A percentile compares a stretch with the other conserved stretches of the same genome.
Conservation (phyloP, 331 rosid species). For the Saraca asoca region DNA sequence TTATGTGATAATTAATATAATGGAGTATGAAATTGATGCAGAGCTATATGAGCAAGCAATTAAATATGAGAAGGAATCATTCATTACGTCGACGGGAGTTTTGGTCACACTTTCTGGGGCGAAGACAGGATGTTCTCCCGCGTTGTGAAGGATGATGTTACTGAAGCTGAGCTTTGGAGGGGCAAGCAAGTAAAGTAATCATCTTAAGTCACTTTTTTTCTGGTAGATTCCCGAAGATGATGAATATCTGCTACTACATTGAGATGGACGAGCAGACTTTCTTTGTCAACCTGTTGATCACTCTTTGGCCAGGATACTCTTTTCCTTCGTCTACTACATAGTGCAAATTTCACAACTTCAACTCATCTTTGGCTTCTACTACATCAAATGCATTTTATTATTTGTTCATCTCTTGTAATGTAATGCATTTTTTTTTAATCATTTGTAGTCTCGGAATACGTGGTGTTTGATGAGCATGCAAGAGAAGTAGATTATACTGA, state of each 20-base stretch:
- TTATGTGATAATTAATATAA: no score
- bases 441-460: constrained; percentile 74
- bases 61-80: constrained; percentile 73
- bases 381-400: constrained; percentile 1
- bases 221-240: no score
- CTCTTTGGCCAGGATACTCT: constrained; percentile 75
- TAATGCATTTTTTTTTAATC: no score
- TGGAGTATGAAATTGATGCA: constrained; percentile 36
- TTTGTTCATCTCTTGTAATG: neutral
- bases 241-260: no score
- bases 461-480: constrained; percentile 89
- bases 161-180: constrained; percentile 89
- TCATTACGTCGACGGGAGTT: constrained; percentile 73
- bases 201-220: no score
- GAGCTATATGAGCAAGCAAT: constrained; percentile 79
- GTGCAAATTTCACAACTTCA: no score
- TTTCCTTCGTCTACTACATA: neutral
- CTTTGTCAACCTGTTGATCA: constrained; percentile 85
- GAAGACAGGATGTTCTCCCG: constrained; percentile 92
- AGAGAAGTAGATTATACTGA: constrained; percentile 80
- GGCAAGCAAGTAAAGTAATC: constrained; percentile 71
- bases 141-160: constrained; percentile 67
- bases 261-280: constrained; percentile 92
- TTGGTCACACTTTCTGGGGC: constrained; percentile 96
- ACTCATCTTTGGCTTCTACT: neutral